Conservation (phyloP, 371 early-diverging fungal species). For the Syncephalastrum sp. region DNA sequence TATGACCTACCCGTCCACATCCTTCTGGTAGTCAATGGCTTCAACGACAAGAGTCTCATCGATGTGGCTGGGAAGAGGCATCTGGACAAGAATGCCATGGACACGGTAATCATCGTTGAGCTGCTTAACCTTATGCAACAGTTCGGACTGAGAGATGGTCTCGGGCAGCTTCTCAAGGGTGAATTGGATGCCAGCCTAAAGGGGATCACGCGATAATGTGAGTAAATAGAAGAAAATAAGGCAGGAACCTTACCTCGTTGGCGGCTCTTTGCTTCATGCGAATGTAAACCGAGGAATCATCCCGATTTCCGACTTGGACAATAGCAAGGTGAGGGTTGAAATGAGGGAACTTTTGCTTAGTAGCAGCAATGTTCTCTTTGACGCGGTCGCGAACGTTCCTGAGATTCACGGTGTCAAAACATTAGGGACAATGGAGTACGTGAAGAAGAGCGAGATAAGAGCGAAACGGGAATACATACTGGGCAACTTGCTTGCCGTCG, state of each 20-base stretch:
- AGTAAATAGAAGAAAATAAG: no score
- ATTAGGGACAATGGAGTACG: no score
- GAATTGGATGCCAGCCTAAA: slow-evolving; percentile 64
- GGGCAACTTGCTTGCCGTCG: slow-evolving; percentile 72
- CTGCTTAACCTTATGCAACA: slow-evolving; percentile 52
- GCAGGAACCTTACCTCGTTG: slow-evolving; percentile 57
- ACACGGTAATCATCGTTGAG: slow-evolving; percentile 80
- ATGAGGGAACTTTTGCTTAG: slow-evolving; percentile 53
- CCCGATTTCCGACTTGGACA: slow-evolving; percentile 86
- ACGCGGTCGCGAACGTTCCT: slow-evolving; percentile 59
- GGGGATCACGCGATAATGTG: not conserved
- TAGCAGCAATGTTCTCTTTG: slow-evolving; percentile 60
- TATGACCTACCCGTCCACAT: slow-evolving; percentile 83
- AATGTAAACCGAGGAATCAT: slow-evolving; percentile 89
- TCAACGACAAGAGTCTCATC: slow-evolving; percentile 77
- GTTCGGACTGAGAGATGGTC: slow-evolving; percentile 36
- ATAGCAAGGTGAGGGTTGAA: slow-evolving; percentile 83
- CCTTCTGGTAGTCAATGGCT: slow-evolving; percentile 79
- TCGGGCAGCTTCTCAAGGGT: slow-evolving; percentile 49
- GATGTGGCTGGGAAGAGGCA: slow-evolving; percentile 84
- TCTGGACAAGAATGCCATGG: slow-evolving; percentile 91
- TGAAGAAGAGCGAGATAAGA: no score
- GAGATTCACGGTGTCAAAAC: no score
- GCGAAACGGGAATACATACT: slow-evolving; percentile 27
- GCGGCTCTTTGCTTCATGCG: slow-evolving; percentile 88